Conservation (phyloP, 1,284 basidiomycete species). For the Neotropicomus parvogracilis region DNA sequence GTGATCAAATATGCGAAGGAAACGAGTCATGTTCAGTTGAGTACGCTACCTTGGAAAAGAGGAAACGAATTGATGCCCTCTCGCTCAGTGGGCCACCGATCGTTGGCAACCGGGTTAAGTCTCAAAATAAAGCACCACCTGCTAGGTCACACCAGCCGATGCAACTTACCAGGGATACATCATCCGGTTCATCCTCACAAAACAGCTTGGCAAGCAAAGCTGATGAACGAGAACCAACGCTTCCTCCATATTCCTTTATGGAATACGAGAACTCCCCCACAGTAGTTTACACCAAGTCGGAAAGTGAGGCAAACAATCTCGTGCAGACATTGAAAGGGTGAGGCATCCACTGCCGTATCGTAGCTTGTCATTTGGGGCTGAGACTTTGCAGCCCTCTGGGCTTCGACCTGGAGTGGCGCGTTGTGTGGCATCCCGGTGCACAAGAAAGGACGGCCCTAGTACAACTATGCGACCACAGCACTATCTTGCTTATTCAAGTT, state of each 20-base stretch:
- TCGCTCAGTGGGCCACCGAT: slow-evolving; percentile 2
- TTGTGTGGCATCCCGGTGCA: slow-evolving; percentile 33
- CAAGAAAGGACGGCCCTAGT: slow-evolving; percentile 46
- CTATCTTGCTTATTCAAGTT: slow-evolving; percentile 57
- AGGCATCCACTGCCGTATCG: slow-evolving; percentile 2
- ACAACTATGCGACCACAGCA: slow-evolving; percentile 46
- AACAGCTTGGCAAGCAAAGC: neutral
- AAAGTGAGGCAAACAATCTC: slow-evolving; percentile 43
- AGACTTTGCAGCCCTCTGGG: slow-evolving; percentile 45
- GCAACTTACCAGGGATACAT: neutral
- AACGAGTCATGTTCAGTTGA: slow-evolving; percentile 12
- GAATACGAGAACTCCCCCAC: slow-evolving; percentile 34
- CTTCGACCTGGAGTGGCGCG: slow-evolving; percentile 62
- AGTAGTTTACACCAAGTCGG: slow-evolving; percentile 41
- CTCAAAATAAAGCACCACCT: neutral
- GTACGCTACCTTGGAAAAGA: neutral
- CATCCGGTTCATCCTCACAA: slow-evolving; percentile 9
- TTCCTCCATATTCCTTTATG: slow-evolving; percentile 41
- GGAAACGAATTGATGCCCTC: neutral
- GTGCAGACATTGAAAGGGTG: slow-evolving; percentile 41
- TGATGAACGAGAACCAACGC: slow-evolving; percentile 5
- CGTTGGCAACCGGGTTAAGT: neutral
- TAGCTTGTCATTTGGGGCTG: neutral
- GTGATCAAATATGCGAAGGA: neutral
- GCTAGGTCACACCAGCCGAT: neutral